phyloP scores from a whole-genome alignment of 495 filamentous ascomycete genomes.

The Aspergillus diversus region DNA sequence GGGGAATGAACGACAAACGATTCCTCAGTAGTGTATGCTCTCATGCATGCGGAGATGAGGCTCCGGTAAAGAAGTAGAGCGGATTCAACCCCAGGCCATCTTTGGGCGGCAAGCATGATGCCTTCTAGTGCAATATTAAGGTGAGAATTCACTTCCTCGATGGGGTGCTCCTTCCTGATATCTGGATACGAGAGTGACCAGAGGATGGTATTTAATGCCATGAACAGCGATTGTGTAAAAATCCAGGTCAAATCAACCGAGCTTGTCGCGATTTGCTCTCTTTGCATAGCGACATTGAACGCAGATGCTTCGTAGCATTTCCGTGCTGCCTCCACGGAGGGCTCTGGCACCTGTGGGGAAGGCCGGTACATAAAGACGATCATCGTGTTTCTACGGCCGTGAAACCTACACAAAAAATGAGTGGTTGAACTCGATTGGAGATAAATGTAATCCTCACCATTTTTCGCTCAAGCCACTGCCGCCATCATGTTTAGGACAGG shows the following conservation, averaged over 20 bases:
- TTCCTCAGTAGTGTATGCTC: slow-evolving; percentile 74
- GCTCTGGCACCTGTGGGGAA: slow-evolving; percentile 86
- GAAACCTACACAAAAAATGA: slow-evolving; percentile 60
- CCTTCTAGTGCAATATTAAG: slow-evolving; percentile 73
- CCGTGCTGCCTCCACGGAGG: slow-evolving; percentile 70
- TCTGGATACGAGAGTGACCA: slow-evolving; percentile 88
- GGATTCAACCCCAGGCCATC: slow-evolving; percentile 89
- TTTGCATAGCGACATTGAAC: slow-evolving; percentile 77
- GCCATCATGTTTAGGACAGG: slow-evolving; percentile 62
- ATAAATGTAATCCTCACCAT: slow-evolving; percentile 49
- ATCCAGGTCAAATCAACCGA: slow-evolving; percentile 90
- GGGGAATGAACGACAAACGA: slow-evolving; percentile 69
- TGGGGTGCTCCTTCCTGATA: slow-evolving; percentile 68
- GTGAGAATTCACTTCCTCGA: slow-evolving; percentile 71
- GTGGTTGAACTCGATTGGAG: background rate
- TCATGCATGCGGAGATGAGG: slow-evolving; percentile 79
- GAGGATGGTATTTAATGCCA: slow-evolving; percentile 82
- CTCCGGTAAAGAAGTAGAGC: slow-evolving; percentile 78
- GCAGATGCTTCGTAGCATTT: slow-evolving; percentile 81
- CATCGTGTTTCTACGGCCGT: slow-evolving; percentile 78
- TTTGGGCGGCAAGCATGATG: slow-evolving; percentile 72
- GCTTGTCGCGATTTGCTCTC: slow-evolving; percentile 70
- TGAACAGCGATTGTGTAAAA: slow-evolving; percentile 83
- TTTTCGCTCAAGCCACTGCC: slow-evolving; percentile 66
- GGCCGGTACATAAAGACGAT: slow-evolving; percentile 82